Evolutionary conservation across 176 grass and related monocot genomes (phyloP).

Genomic region (Oryza longistaminata): DNA sequence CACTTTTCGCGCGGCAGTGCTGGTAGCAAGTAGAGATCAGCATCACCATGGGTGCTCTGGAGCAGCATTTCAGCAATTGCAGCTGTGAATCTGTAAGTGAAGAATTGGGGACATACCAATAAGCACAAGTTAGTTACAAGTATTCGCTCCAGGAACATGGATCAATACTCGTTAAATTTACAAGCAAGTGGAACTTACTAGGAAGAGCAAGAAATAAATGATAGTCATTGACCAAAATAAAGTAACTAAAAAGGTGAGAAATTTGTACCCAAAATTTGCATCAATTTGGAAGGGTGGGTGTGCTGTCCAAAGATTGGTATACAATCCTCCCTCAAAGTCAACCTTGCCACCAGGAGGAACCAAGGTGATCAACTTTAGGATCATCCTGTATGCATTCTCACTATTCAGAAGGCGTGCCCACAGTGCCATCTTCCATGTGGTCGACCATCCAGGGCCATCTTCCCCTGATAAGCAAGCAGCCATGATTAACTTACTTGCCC

Average conservation of each 20-base stretch:
- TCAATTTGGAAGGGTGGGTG: conserved; percentile 92
- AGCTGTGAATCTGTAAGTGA: conserved; percentile 54
- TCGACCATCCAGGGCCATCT: conserved; percentile 82
- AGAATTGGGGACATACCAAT: not conserved
- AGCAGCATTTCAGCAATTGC: conserved; percentile 80
- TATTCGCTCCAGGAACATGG: too few relatives aligned
- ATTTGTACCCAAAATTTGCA: conserved; percentile 76
- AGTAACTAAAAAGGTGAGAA: not conserved
- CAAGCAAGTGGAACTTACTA: too few relatives aligned
- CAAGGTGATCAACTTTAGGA: conserved; percentile 63
- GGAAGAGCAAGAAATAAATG: too few relatives aligned
- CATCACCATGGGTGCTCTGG: conserved; percentile 56
- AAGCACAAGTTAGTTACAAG: not conserved
- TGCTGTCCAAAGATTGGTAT: conserved; percentile 79
- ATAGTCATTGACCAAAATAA: too few relatives aligned
- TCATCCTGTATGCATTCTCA: conserved; percentile 69
- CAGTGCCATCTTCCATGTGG: conserved; percentile 84
- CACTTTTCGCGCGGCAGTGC: conserved; percentile 67
- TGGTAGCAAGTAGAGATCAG: conserved; percentile 64
- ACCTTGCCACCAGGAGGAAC: conserved; percentile 51
- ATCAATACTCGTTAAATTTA: not conserved
- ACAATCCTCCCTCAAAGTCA: conserved; percentile 68
- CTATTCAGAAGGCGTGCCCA: conserved; percentile 67
- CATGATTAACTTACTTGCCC: not conserved
- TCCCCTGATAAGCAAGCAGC: conserved; percentile 39